These are phyloP conservation scores for Fraxinus sp. DNA, from an alignment of 305 asterid species.

Conservation along the genomic window DNA sequence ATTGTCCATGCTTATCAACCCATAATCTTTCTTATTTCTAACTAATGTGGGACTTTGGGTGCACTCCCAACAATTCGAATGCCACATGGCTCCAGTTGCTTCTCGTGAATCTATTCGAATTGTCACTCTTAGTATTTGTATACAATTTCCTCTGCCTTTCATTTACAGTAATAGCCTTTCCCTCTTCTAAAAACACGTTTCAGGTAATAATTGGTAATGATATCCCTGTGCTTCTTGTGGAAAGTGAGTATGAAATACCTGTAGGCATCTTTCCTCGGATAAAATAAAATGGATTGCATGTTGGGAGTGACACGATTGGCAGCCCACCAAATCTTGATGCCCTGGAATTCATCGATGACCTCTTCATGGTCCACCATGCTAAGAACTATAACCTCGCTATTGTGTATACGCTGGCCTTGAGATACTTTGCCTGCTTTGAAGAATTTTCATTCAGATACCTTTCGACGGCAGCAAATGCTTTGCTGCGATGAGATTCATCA, in stretches of 20 bases:
- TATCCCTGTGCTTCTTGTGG: conserved; percentile 25
- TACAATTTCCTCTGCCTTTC: conserved; percentile 43
- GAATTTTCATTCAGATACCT: conserved; percentile 47
- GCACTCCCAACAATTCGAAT: conserved; percentile 13
- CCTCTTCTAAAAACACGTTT: conserved; percentile 37
- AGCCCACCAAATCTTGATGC: conserved; percentile 42
- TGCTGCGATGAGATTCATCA: conserved; percentile 43
- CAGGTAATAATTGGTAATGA: conserved; percentile 22
- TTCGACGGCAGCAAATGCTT: conserved; percentile 40
- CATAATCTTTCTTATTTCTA: no score
- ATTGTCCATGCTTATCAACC: no score
- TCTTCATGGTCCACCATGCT: conserved; percentile 49
- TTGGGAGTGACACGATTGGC: conserved; percentile 10
- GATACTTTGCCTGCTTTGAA: conserved; percentile 42
- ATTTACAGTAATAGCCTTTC: conserved; percentile 36
- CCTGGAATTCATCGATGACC: conserved; percentile 37
- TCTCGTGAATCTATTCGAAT: conserved; percentile 16
- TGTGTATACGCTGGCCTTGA: conserved; percentile 35
- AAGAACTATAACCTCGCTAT: conserved; percentile 37
- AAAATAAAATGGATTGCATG: conserved; percentile 26
- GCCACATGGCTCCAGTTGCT: conserved; percentile 43
- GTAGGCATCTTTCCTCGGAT: conserved; percentile 32
- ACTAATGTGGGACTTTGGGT: no score
- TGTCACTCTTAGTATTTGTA: conserved; percentile 32
- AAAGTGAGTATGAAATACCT: conserved; percentile 37